Conservation (phyloP, 2,329 filamentous ascomycete genomes). For the Huntiella bhutanensis region DNA sequence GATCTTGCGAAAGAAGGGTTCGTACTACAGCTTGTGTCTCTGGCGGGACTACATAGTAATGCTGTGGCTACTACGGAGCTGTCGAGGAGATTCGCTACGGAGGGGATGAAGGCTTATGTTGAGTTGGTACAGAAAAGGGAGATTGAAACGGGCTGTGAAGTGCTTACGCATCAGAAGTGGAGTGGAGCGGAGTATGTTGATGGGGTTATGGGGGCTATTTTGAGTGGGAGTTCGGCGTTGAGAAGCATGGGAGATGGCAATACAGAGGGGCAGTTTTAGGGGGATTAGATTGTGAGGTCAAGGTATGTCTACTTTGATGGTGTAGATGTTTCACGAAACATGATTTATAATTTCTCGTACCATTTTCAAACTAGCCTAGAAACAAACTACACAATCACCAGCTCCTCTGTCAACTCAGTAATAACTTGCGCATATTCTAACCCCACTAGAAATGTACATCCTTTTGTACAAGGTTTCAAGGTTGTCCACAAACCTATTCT, state of each 20-base stretch:
- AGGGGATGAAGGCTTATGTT: conserved; percentile 97
- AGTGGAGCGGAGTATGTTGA: conserved; percentile 55
- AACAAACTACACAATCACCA: no score
- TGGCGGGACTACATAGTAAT: conserved; percentile 47
- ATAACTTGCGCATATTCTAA: no score
- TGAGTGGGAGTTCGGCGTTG: conserved; percentile 74
- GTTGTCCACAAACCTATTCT: no score
- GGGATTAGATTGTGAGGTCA: conserved; percentile 3
- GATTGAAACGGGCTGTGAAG: conserved; percentile 78
- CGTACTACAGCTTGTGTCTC: conserved; percentile 46
- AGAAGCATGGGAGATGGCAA: conserved; percentile 93
- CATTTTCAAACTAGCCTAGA: no score
- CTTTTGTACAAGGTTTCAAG: no score
- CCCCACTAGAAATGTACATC: no score
- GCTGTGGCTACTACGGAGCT: conserved; percentile 53
- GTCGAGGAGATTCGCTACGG: conserved; percentile 61
- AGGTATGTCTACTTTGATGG: no score
- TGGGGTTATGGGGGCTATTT: conserved; percentile 73
- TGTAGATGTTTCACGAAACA: no score
- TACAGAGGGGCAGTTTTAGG: conserved; percentile 53
- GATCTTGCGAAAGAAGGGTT: conserved; percentile 81
- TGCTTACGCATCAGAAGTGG: conserved; percentile 91
- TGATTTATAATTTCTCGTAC: no score
- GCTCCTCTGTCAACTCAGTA: no score
- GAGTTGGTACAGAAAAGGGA: conserved; percentile 75